phyloP scores from a whole-genome alignment of 768 basidiomycete species.

The Boletus huronensis region DNA sequence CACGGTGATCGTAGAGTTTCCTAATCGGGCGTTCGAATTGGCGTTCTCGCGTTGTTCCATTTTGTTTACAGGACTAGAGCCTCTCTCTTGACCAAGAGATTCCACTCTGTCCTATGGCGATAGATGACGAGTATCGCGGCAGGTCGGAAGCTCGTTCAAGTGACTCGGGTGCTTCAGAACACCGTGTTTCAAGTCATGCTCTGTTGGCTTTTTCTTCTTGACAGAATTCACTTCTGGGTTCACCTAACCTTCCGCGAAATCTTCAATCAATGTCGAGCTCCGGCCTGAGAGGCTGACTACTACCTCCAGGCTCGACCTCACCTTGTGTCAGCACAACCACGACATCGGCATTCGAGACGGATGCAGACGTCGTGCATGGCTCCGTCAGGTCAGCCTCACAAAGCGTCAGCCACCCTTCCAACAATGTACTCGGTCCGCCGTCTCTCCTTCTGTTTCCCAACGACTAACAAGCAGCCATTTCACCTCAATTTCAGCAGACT shows the following conservation, averaged over 20 bases:
- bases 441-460: background rate
- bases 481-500: background rate
- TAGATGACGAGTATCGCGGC: no score
- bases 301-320: background rate
- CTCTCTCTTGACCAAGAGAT: no score
- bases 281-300: background rate
- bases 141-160: no score
- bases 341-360: background rate
- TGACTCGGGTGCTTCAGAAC: background rate
- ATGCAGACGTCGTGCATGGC: background rate
- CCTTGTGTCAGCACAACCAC: background rate
- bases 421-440: background rate
- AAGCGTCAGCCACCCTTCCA: conserved; percentile 15
- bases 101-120: no score
- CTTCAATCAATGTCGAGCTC: background rate
- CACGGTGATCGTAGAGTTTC: background rate
- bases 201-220: background rate
- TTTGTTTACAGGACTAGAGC: no score
- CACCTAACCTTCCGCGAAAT: background rate
- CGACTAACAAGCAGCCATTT: background rate
- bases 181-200: background rate
- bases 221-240: no score
- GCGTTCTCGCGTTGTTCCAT: background rate
- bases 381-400: conserved; percentile 15
- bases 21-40: background rate